These are phyloP conservation scores for Camellia japonica DNA, from an alignment of 148 eudicot species.

Conservation along the genomic window DNA sequence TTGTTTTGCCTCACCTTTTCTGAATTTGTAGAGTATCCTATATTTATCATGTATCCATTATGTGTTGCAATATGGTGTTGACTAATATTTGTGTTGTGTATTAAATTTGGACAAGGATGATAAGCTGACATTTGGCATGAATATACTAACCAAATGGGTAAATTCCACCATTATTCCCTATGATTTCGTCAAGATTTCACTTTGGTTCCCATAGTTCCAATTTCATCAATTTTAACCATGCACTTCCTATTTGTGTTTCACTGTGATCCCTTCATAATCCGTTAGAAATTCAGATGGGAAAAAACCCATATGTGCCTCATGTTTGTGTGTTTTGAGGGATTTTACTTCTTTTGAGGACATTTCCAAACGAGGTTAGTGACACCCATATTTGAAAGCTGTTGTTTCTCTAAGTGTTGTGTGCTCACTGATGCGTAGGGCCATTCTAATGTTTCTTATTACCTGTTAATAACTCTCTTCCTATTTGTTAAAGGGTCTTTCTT, in stretches of 20 bases:
- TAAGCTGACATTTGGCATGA: background rate
- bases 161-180: no score
- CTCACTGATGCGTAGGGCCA: background rate
- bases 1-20: background rate
- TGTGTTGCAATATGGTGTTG: background rate
- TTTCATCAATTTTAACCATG: no score
- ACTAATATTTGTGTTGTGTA: background rate
- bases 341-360: background rate
- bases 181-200: no score
- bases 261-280: no score
- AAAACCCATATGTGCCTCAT: no score
- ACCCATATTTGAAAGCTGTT: background rate
- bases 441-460: background rate
- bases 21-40: background rate
- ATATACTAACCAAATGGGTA: background rate
- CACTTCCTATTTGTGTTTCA: no score
- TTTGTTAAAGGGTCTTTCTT: background rate
- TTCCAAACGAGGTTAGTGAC: background rate
- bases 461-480: background rate
- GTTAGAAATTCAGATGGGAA: no score
- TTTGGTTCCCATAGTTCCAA: no score
- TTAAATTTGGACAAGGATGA: background rate
- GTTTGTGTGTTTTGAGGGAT: no score
- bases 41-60: background rate
- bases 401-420: background rate